phyloP scores from a whole-genome alignment of 106 monocot genomes.

The Phalaenopsis equestris region DNA sequence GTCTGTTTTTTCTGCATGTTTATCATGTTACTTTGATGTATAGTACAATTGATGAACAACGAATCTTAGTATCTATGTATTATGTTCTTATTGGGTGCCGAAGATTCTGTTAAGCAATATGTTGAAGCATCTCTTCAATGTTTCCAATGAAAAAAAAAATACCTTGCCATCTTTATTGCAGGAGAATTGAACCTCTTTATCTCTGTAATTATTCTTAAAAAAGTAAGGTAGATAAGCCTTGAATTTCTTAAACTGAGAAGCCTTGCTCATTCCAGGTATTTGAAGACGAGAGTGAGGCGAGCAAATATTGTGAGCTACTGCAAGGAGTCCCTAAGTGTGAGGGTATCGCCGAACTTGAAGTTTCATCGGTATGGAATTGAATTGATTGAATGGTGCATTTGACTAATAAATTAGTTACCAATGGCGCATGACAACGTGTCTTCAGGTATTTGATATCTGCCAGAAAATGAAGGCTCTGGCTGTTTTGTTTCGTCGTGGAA shows the following conservation, averaged over 20 bases:
- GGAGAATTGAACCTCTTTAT: no score
- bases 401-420: no score
- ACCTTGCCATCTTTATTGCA: neutral
- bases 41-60: no score
- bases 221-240: no score
- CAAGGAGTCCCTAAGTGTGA: conserved; percentile 81
- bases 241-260: no score
- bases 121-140: neutral
- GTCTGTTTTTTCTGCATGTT: no score
- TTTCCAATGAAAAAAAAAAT: neutral
- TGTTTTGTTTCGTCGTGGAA: conserved; percentile 84
- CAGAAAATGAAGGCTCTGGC: conserved; percentile 83
- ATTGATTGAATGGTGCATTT: neutral
- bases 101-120: neutral
- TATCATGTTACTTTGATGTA: no score
- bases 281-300: conserved; percentile 82
- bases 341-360: conserved; percentile 93
- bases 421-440: neutral
- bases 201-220: no score
- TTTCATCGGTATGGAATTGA: conserved; percentile 57
- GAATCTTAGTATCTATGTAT: no score
- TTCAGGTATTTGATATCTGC: conserved; percentile 88
- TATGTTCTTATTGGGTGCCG: no score
- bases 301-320: conserved; percentile 80
- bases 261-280: conserved; percentile 50